Conservation (phyloP, 192 early-diverging fungal species). For the Coemansia sp. region DNA sequence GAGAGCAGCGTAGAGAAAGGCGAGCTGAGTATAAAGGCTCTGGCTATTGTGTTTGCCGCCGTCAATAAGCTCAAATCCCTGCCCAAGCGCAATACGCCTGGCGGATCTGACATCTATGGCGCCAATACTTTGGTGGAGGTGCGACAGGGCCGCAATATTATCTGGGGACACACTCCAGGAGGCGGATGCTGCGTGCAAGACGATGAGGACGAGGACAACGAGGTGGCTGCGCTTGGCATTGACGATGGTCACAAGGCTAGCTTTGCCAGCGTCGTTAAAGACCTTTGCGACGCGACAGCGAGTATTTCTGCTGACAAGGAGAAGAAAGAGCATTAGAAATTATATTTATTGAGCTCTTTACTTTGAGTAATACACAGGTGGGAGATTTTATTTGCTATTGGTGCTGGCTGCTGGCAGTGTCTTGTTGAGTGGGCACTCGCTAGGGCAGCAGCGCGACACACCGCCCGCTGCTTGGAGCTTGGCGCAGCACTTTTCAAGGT, state of each 20-base stretch:
- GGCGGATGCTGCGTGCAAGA: slow-evolving; percentile 10
- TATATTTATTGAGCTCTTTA: neutral
- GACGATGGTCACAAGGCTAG: slow-evolving; percentile 13
- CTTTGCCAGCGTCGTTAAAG: slow-evolving; percentile 20
- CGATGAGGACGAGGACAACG: slow-evolving; percentile 7
- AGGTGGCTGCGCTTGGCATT: neutral
- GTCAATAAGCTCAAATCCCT: slow-evolving; percentile 17
- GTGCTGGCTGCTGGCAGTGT: neutral
- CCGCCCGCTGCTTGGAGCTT: slow-evolving; percentile 25
- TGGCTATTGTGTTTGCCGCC: slow-evolving; percentile 11
- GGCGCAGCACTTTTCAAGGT: slow-evolving; percentile 40
- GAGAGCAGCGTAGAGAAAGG: slow-evolving; percentile 10
- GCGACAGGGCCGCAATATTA: slow-evolving; percentile 15
- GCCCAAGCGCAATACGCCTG: slow-evolving; percentile 5
- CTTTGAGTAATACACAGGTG: neutral
- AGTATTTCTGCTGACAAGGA: slow-evolving; percentile 3
- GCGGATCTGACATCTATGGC: slow-evolving; percentile 38
- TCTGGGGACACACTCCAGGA: slow-evolving; percentile 40
- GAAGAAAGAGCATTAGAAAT: neutral
- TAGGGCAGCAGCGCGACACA: slow-evolving; percentile 42
- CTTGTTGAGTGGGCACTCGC: slow-evolving; percentile 1
- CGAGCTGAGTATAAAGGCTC: slow-evolving; percentile 5
- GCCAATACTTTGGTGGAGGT: slow-evolving; percentile 37
- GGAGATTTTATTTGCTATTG: neutral
- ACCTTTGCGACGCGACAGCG: slow-evolving; percentile 4